Evolutionary conservation across 345 rosid genomes (phyloP).

Genomic region (Lumnitzera littorea): DNA sequence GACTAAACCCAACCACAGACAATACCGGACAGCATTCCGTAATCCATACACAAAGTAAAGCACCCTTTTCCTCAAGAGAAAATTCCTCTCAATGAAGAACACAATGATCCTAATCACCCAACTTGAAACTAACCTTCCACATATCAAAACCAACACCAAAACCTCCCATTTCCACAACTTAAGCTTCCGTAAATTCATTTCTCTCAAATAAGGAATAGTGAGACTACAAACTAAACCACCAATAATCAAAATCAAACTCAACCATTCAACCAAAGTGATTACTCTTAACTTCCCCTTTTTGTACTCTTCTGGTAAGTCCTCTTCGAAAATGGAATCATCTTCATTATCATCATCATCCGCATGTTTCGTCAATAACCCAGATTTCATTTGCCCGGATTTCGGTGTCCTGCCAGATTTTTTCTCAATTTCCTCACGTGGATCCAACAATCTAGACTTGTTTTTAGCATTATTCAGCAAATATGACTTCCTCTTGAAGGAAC

Average conservation of each 20-base stretch:
- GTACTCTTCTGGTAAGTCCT: conserved; percentile 53
- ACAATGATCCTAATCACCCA: conserved; percentile 54
- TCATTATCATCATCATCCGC: conserved; percentile 32
- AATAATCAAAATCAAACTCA: conserved; percentile 38
- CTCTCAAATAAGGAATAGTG: conserved; percentile 23
- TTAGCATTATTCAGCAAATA: conserved; percentile 19
- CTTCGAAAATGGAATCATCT: conserved; percentile 51
- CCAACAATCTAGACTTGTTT: conserved; percentile 27
- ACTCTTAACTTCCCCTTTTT: conserved; percentile 22
- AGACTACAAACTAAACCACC: conserved; percentile 38
- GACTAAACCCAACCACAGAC: conserved; percentile 66
- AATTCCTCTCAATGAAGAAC: conserved; percentile 59
- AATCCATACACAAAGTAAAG: conserved; percentile 66
- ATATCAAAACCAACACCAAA: conserved; percentile 53
- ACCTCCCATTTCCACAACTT: conserved; percentile 67
- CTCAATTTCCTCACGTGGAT: conserved; percentile 17
- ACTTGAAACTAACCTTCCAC: conserved; percentile 63
- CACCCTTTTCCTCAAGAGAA: conserved; percentile 54
- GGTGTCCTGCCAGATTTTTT: conserved; percentile 9
- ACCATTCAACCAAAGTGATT: conserved; percentile 39
- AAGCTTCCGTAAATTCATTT: conserved; percentile 28
- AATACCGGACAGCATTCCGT: conserved; percentile 51
- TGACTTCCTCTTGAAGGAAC: conserved; percentile 16
- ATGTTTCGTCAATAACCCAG: conserved; percentile 17
- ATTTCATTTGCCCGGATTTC: conserved; percentile 24